These are phyloP conservation scores for Batrachochytrium dendrobatidis DNA, from an alignment of 371 early-diverging fungal genomes.

Conservation along the genomic window DNA sequence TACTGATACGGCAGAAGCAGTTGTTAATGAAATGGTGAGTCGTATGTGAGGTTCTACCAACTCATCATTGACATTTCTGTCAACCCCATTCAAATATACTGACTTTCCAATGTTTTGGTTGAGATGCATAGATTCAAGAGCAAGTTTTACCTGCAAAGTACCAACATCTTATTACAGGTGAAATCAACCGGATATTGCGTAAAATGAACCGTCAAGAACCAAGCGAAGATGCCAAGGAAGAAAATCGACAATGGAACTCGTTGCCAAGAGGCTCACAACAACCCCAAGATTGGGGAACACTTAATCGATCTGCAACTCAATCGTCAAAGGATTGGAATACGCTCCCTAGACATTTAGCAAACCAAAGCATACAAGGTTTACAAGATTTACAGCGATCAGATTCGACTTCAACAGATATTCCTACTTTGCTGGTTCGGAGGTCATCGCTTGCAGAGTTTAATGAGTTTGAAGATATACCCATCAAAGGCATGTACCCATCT, in stretches of 20 bases:
- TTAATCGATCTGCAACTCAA: background rate
- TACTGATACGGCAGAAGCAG: slow-evolving; percentile 83
- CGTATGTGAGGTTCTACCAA: background rate
- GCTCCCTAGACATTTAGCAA: background rate
- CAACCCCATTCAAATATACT: no score
- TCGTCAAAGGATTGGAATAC: background rate
- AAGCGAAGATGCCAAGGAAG: slow-evolving; percentile 27
- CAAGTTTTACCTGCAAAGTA: slow-evolving; percentile 65
- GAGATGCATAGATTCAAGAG: slow-evolving; percentile 59
- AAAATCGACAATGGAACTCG: slow-evolving; percentile 15
- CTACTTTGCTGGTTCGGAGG: slow-evolving; percentile 8
- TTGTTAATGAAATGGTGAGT: slow-evolving; percentile 78
- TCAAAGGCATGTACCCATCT: slow-evolving; percentile 5
- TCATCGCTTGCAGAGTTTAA: slow-evolving; percentile 11
- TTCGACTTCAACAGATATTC: background rate
- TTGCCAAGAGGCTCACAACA: background rate
- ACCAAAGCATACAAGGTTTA: background rate
- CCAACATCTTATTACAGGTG: slow-evolving; percentile 68
- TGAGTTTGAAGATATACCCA: slow-evolving; percentile 19
- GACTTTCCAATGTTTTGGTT: background rate
- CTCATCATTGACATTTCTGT: background rate
- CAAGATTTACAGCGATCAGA: background rate
- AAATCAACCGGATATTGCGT: slow-evolving; percentile 76
- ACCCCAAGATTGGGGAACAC: background rate
- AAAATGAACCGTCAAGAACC: slow-evolving; percentile 46